Base-by-base conservation (phyloP, 2,329 filamentous ascomycete species). In the Graphilbum fragrans region DNA sequence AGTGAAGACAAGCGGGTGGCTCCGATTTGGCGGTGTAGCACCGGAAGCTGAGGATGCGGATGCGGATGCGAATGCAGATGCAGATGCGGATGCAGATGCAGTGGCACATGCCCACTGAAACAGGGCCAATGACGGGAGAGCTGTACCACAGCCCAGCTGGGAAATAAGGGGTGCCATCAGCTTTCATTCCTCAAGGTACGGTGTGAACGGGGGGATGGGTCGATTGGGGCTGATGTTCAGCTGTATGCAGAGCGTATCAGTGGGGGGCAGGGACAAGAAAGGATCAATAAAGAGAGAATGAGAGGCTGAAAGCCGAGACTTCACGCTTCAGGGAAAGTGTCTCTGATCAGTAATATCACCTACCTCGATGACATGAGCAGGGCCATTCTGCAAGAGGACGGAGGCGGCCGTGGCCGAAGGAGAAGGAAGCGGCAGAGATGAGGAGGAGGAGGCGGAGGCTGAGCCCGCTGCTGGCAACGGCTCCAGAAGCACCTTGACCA, bases 91-190 rank as follows among this genome's bases (percentile, higher is more conserved):
- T 59, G 36, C 16, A 6, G 31, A 16, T 20, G 21, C 61, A 58
- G 46, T 21, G 41, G 49, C 47, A 41, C 54, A 43, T 16, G 65
- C 62, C 66, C 69, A 82, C 52, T 82, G 77, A 52, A 86, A 83
- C 5, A 88, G 63, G 9, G 82, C 73, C 4, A 87, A 59, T 3
- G 75, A 80, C 6, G 85, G 85, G 11, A 92, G 62, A 0, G 80
- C 84, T 39, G 82, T 86, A 40, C 85, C 85, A 52, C 83, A 88
- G 20, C 85, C 85, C 44, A 92, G 72, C 78, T 86, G 21, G 50
- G 42, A 40, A 41, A n/a, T 3, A 38, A 29, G n/a, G 16, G 38
- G n/a, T n/a, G n/a, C n/a, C n/a, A n/a, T n/a, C n/a, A n/a, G n/a
- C n/a, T n/a, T n/a, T n/a, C n/a, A n/a, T n/a, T n/a, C n/a, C n/a